Evolutionary conservation across 805 yeast species (phyloP), one percentile per base, ranked within the genome.

Genomic region (Pichia pseudocactophila): DNA sequence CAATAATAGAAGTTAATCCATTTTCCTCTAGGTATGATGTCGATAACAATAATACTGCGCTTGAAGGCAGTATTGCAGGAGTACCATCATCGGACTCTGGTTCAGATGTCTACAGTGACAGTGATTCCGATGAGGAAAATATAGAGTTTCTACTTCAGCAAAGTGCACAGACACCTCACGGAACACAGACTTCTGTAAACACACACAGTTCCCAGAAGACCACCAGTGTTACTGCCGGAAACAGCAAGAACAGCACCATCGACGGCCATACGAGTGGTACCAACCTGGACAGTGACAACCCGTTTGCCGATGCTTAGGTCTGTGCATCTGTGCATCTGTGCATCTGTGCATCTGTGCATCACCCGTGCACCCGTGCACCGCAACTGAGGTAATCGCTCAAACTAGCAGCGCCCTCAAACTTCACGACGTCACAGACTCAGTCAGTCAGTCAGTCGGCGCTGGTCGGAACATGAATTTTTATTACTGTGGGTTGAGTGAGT

Each of bases 111-210:
- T 42, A 43, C 9, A 47, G 45, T 35, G 54, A 45, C 15, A 62
- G 57, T 34, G 63, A 59, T 37, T 56, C 62, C 0, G 64, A 59
- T 42, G 61, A 58, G 34, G 64, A 61, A 40, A 58, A 58, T 35
- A 61, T 61, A 17, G 63, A 58, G 37, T 51, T 37, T 38, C 44
- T 48, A 6, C 34, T 43, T 1, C 49, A 41, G 25, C 37, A 35
- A 17, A 41, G 16, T n/a, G 40, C 18, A 31, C 22, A 41, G 12
- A 22, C 35, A 19, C n/a, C 41, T 30, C 16, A 26, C 13, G 15
- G 30, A 10, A 19, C 17, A 18, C 4, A n/a, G 9, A 11, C 40
- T 30, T n/a, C 40, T 18, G 9, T 34, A 28, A 7, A 10, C n/a
- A 30, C 40, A 19, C 20, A 13, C 40, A 34, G 27, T 37, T 37